Percentiles rank a stretch among this genome's conserved stretches.
Conservation (phyloP, 306 rosid species). For the Pyrus pyrifolia region DNA sequence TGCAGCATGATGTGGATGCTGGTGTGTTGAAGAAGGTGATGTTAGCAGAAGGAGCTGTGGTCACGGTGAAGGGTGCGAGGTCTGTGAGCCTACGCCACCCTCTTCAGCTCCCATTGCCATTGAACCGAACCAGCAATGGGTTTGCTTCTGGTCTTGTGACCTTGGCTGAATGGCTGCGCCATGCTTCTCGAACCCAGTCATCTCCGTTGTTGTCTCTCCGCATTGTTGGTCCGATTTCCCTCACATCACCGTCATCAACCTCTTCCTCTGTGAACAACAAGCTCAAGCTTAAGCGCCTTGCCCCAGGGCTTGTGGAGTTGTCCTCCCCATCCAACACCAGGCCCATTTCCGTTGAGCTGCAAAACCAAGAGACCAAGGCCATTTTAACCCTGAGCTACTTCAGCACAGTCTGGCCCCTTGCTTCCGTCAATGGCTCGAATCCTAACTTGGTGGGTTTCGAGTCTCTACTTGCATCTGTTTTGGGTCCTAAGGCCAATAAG, state of each 20-base stretch:
- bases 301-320: slow-evolving; percentile 90
- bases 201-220: slow-evolving; percentile 67
- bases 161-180: slow-evolving; percentile 71
- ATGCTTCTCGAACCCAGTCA: slow-evolving; percentile 40
- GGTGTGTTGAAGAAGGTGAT: slow-evolving; percentile 91
- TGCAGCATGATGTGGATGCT: slow-evolving; percentile 98
- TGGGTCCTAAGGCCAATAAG: slow-evolving; percentile 58
- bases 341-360: slow-evolving; percentile 27
- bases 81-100: slow-evolving; percentile 89
- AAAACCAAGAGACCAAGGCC: slow-evolving; percentile 42
- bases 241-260: slow-evolving; percentile 53
- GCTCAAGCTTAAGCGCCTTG: slow-evolving; percentile 90
- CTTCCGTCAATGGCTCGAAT: slow-evolving; percentile 77
- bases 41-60: slow-evolving; percentile 95
- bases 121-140: slow-evolving; percentile 48
- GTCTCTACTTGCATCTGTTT: slow-evolving; percentile 54
- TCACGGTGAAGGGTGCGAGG: slow-evolving; percentile 86
- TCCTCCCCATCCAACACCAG: slow-evolving; percentile 48
- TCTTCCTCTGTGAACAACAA: slow-evolving; percentile 46
- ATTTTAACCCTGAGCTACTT: slow-evolving; percentile 59
- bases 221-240: slow-evolving; percentile 82
- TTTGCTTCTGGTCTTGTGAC: slow-evolving; percentile 74
- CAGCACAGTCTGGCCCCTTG: slow-evolving; percentile 69
- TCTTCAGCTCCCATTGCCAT: slow-evolving; percentile 71
- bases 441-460: slow-evolving; percentile 73